Conservation (phyloP, 1,284 basidiomycete species). For the Cryptococcus hybrid region DNA sequence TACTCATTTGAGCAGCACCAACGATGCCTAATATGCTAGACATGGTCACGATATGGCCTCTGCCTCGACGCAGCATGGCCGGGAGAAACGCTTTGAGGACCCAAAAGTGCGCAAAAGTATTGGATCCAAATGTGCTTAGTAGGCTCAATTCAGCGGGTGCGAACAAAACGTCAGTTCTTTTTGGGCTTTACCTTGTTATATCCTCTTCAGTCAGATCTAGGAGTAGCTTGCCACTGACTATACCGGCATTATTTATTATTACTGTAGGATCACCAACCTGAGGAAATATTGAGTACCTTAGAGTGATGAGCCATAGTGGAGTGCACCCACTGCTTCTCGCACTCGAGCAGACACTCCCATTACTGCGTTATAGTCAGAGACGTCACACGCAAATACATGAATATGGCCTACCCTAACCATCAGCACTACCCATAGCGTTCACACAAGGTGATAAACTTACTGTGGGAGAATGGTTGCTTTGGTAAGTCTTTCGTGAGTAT, state of each 20-base stretch:
- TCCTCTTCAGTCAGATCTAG: conserved; percentile 75
- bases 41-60: conserved; percentile 85
- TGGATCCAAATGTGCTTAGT: conserved; percentile 80
- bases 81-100: conserved; percentile 91
- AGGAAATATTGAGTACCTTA: neutral
- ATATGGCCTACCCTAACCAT: conserved; percentile 61
- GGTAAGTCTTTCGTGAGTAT: conserved; percentile 76
- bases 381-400: conserved; percentile 72
- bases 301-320: neutral
- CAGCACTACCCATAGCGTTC: neutral
- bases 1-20: conserved; percentile 76
- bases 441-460: neutral
- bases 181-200: conserved; percentile 62
- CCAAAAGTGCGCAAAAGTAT: conserved; percentile 87
- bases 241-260: conserved; percentile 93
- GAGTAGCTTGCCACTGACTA: conserved; percentile 83
- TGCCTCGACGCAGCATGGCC: conserved; percentile 70
- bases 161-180: neutral
- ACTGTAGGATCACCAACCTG: conserved; percentile 86
- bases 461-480: conserved; percentile 19
- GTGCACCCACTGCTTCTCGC: conserved; percentile 63
- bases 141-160: neutral
- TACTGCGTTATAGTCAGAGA: conserved; percentile 82
- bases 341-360: conserved; percentile 67
- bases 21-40: conserved; percentile 74